phyloP scores from a whole-genome alignment of 768 basidiomycete species.

The Lanmaoa rubissima region DNA sequence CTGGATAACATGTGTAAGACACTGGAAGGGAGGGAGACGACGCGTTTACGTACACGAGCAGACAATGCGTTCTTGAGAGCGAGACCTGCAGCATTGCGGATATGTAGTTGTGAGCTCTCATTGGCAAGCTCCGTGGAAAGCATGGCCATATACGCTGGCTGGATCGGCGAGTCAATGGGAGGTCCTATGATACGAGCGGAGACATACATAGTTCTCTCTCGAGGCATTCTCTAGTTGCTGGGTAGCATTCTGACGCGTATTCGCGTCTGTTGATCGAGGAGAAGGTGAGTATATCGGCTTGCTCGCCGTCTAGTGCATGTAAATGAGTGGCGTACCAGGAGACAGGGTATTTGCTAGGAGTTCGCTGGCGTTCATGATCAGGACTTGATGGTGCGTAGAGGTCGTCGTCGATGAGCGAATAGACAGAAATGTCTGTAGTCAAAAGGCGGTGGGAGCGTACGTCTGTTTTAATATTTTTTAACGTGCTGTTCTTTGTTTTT shows the following conservation, averaged over 20 bases:
- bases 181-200: neutral
- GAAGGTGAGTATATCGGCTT: conserved; percentile 29
- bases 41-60: conserved; percentile 69
- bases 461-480: conserved; percentile 14
- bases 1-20: conserved; percentile 40
- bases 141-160: conserved; percentile 94
- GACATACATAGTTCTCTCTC: conserved; percentile 84
- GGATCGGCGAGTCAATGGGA: conserved; percentile 23
- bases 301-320: conserved; percentile 32
- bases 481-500: conserved; percentile 1
- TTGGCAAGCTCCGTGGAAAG: conserved; percentile 83
- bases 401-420: conserved; percentile 24
- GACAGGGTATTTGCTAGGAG: conserved; percentile 93
- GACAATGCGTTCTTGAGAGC: conserved; percentile 94
- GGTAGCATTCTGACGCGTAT: conserved; percentile 89
- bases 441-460: conserved; percentile 10
- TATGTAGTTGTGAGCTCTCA: conserved; percentile 64
- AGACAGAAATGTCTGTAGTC: conserved; percentile 15
- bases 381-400: conserved; percentile 18
- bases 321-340: conserved; percentile 57
- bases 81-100: conserved; percentile 93
- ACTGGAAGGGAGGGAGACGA: conserved; percentile 13
- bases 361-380: conserved; percentile 85
- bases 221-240: conserved; percentile 85
- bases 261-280: conserved; percentile 58